phyloP scores from a whole-genome alignment of 2,329 filamentous ascomycete genomes.

The Bipolaris victoriae region DNA sequence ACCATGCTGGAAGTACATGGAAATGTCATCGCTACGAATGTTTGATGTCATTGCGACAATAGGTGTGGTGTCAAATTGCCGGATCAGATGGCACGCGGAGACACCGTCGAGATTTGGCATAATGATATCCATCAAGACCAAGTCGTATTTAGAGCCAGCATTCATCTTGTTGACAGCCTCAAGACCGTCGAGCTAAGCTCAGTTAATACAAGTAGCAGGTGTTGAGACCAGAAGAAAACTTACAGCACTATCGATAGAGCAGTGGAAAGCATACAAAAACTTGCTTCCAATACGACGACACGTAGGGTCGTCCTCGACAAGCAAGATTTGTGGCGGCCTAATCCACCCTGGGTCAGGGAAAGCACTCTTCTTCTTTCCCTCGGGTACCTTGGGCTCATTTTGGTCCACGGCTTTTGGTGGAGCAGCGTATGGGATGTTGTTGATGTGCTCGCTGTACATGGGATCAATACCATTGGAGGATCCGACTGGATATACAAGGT shows the following conservation, averaged over 20 bases:
- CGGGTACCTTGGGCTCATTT: constrained; percentile 55
- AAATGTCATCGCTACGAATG: constrained; percentile 93
- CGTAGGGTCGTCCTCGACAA: constrained; percentile 83
- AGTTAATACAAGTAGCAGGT: constrained; percentile 32
- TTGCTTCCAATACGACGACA: constrained; percentile 71
- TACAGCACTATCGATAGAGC: constrained; percentile 68
- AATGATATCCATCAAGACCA: constrained; percentile 71
- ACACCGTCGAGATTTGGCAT: constrained; percentile 97
- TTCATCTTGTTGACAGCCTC: constrained; percentile 90
- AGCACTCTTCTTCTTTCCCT: constrained; percentile 66
- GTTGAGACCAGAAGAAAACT: constrained; percentile 36
- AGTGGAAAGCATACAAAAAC: constrained; percentile 69
- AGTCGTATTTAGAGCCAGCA: constrained; percentile 66
- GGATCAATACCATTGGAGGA: constrained; percentile 92
- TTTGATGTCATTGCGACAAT: constrained; percentile 99
- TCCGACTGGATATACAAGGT: constrained; percentile 87
- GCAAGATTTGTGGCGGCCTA: constrained; percentile 75
- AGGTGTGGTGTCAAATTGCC: constrained; percentile 82
- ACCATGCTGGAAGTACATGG: constrained; percentile 97
- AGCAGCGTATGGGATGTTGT: constrained; percentile 88
- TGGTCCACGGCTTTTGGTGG: constrained; percentile 67
- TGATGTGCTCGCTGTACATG: constrained; percentile 90
- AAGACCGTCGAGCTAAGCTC: constrained; percentile 74
- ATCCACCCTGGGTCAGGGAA: constrained; percentile 69
- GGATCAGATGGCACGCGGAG: constrained; percentile 90